Conservation (phyloP, 176 grass and related monocot genomes). For the Saccharum spontaneum region DNA sequence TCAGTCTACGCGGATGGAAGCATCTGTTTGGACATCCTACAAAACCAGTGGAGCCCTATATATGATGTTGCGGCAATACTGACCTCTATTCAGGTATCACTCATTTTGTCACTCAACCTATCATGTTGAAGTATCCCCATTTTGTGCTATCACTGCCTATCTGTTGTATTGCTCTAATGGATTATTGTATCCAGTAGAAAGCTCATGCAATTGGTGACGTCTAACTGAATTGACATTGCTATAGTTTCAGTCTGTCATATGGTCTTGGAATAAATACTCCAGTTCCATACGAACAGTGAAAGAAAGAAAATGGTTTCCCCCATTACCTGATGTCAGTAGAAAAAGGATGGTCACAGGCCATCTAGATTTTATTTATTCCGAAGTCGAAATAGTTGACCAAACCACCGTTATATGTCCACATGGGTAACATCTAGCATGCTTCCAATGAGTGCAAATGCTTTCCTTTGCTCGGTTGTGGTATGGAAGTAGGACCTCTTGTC, state of each 20-base stretch:
- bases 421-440: not conserved
- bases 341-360: not conserved
- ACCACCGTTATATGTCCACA: not conserved
- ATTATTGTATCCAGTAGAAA: not conserved
- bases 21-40: conserved; percentile 95
- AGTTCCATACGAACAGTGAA: not conserved
- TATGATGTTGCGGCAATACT: conserved; percentile 98
- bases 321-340: not conserved
- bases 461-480: not conserved
- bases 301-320: not conserved
- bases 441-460: not conserved
- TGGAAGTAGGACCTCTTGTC: not conserved
- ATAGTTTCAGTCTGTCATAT: not conserved
- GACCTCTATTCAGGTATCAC: conserved; percentile 85
- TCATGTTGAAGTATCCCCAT: not conserved
- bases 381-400: conserved; percentile 9
- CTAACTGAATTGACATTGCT: not conserved
- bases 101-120: not conserved
- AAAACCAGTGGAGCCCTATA: conserved; percentile 99
- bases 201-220: not conserved
- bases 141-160: not conserved
- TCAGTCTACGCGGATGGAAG: conserved; percentile 96
- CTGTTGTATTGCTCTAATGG: not conserved
- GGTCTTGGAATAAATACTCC: not conserved
- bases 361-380: not conserved